Evolutionary conservation across 371 early-diverging fungal genomes (phyloP).

Genomic region (Saksenaea vasiformis): DNA sequence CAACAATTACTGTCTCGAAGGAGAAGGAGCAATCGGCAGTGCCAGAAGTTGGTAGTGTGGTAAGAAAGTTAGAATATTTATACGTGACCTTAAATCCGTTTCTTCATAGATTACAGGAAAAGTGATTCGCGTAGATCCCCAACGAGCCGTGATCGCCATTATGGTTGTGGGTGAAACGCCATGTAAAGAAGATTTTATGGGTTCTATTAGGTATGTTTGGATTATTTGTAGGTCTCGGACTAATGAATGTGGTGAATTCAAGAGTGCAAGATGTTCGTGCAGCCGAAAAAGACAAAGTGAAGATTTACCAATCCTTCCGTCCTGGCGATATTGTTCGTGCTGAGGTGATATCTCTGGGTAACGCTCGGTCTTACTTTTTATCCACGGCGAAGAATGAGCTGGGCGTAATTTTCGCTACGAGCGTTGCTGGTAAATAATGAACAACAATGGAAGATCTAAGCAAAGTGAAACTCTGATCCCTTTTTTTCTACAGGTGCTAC

Average conservation of each 20-base stretch:
- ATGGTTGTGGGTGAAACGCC: constrained; percentile 87
- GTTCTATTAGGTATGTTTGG: constrained; percentile 73
- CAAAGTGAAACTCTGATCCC: background rate
- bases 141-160: constrained; percentile 83
- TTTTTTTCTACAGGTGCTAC: constrained; percentile 63
- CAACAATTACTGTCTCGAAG: constrained; percentile 65
- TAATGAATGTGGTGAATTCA: background rate
- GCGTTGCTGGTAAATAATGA: constrained; percentile 63
- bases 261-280: constrained; percentile 91
- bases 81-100: background rate
- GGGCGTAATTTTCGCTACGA: constrained; percentile 93
- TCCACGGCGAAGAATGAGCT: constrained; percentile 93
- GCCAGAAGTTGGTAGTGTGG: constrained; percentile 83
- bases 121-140: constrained; percentile 85
- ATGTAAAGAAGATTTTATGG: constrained; percentile 89
- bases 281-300: constrained; percentile 92
- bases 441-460: background rate
- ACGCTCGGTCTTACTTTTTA: constrained; percentile 85
- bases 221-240: background rate
- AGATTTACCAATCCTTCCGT: constrained; percentile 86
- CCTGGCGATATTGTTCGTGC: constrained; percentile 95
- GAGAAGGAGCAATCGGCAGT: constrained; percentile 75
- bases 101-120: constrained; percentile 68
- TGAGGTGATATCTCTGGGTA: constrained; percentile 90
- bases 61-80: constrained; percentile 32